These are phyloP conservation scores for Alternaria brassicae DNA, from an alignment of 2,329 filamentous ascomycete species.

Conservation along the genomic window DNA sequence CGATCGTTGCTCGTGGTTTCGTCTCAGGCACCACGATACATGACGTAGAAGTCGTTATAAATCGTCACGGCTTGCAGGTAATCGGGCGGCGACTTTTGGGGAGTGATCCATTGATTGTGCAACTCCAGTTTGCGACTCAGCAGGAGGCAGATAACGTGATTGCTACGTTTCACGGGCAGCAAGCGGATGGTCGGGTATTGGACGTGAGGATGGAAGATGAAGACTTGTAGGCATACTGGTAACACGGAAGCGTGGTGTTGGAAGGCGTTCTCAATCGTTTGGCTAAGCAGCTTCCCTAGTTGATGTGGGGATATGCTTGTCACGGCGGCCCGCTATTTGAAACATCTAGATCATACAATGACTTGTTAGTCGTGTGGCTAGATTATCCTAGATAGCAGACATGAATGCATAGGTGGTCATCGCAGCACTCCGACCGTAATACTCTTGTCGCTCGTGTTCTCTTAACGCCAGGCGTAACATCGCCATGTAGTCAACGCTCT, in stretches of 20 bases:
- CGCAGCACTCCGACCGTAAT: neutral
- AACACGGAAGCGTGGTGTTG: neutral
- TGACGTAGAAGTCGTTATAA: neutral
- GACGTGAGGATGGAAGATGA: neutral
- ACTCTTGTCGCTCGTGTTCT: neutral
- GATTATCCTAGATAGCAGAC: neutral
- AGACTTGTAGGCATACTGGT: neutral
- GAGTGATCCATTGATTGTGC: neutral
- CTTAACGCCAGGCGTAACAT: neutral
- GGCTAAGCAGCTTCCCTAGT: neutral
- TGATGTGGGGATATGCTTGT: neutral
- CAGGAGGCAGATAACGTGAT: neutral
- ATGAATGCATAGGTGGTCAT: neutral
- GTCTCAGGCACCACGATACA: neutral
- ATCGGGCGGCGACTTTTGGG: neutral
- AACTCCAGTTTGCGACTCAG: neutral
- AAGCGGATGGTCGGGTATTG: neutral
- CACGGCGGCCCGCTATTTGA: neutral
- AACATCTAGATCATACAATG: neutral
- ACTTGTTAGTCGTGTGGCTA: neutral
- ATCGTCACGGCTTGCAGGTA: neutral
- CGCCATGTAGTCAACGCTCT: neutral
- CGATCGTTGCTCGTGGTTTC: neutral
- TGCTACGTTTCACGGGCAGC: neutral
- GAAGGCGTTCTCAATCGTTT: neutral